phyloP scores from a whole-genome alignment of 257 asterid species.

The Ballota nigra region DNA sequence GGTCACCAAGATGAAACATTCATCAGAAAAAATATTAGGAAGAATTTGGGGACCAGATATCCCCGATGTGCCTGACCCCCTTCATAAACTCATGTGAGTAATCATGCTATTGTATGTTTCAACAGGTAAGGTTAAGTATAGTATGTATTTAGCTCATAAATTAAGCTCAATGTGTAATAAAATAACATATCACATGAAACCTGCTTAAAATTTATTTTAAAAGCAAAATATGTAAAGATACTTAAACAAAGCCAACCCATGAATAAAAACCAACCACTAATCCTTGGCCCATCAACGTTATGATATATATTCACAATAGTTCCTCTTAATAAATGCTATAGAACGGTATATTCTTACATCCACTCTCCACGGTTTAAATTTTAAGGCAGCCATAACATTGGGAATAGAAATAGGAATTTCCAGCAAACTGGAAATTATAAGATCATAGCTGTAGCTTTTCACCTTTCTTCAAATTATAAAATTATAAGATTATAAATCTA shows the following conservation, averaged over 20 bases:
- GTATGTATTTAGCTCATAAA: not conserved
- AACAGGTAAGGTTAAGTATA: not conserved
- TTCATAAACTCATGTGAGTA: not conserved
- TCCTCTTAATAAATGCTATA: not conserved
- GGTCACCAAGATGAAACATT: constrained; percentile 11
- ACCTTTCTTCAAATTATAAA: not conserved
- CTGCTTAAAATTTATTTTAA: not conserved
- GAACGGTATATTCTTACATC: constrained; percentile 1
- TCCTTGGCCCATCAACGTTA: not conserved
- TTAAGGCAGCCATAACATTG: constrained; percentile 5
- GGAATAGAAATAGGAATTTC: not conserved
- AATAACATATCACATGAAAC: not conserved
- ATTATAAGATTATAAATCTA: not conserved
- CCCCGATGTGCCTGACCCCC: not conserved
- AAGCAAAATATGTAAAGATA: not conserved
- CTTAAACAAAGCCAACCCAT: not conserved
- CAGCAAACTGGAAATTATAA: not conserved
- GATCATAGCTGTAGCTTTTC: not conserved
- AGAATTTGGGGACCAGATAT: not conserved
- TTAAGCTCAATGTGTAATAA: too few species aligned
- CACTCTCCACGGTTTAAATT: not conserved
- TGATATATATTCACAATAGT: constrained; percentile 4
- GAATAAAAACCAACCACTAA: not conserved
- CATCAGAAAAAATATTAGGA: not conserved
- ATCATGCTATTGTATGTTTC: not conserved